Evolutionary conservation across 179 eudicot species (phyloP), one percentile per base, ranked within the genome.

Genomic region (Corrigiola litoralis): DNA sequence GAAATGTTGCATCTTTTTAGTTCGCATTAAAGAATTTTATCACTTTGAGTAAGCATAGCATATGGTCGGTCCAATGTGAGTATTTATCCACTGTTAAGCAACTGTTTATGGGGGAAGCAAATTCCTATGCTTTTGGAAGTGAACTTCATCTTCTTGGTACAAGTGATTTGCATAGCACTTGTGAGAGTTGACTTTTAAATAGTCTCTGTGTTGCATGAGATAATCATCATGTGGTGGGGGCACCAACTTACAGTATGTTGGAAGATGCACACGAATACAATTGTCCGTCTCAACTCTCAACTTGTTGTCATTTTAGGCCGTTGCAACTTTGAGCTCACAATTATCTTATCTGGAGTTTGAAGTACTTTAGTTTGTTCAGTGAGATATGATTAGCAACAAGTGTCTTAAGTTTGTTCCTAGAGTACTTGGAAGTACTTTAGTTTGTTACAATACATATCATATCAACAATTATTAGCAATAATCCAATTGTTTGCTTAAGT

Each of bases 171-270:
- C n/a, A 27, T 42, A n/a, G 8, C 16, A 11, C 16, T 17, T 31
- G 18, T 14, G 28, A 38, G 0, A 52, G 17, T 65, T 20, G 50
- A 51, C 33, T 63, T 49, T 36, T n/a, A 36, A 49, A 1, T 24
- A 36, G 11, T 50, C 10, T 23, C 51, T 49, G 24, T 11, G 12
- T 34, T 49, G 36, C 34, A 17, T 14, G n/a, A 63, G n/a, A n/a
- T n/a, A n/a, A n/a, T 63, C 2, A 63, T 50, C 1, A 37, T 14
- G 28, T 52, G 28, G 69, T 52, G 59, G 67, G 66, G 47, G 45
- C 47, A 32, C 28, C 14, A 20, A 32, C 14, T 28, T 50, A 36
- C 1, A 28, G 24, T 61, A 27, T 24, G 20, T 14, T 59, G 40
- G n/a, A 58, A 27, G 58, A 46, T 45, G 50, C 17, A n/a, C 28